Evolutionary conservation across 2,329 filamentous ascomycete species (phyloP).

Genomic region (Cordyceps cicadae): DNA sequence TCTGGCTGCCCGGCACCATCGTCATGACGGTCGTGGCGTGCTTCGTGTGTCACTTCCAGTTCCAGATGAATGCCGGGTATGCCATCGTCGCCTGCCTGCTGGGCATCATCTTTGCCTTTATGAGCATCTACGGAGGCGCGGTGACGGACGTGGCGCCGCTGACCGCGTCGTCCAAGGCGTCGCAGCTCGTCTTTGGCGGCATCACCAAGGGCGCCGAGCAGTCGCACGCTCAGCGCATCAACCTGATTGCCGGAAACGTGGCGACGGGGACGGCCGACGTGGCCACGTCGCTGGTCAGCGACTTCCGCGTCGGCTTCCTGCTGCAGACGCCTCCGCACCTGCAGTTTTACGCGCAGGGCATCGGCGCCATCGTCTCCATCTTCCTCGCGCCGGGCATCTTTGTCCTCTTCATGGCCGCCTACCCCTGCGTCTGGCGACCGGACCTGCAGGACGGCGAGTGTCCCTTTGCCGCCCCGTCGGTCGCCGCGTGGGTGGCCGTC

Average conservation of each 20-base stretch:
- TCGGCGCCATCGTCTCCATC: conserved; percentile 55
- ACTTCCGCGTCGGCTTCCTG: conserved; percentile 62
- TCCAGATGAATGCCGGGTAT: conserved; percentile 42
- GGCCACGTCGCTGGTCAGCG: conserved; percentile 45
- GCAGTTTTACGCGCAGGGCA: conserved; percentile 58
- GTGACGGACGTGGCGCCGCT: conserved; percentile 49
- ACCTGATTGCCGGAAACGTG: conserved; percentile 54
- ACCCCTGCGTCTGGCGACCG: conserved; percentile 55
- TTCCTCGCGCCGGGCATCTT: conserved; percentile 61
- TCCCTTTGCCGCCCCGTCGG: conserved; percentile 54
- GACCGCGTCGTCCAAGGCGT: conserved; percentile 54
- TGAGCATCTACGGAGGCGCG: conserved; percentile 33
- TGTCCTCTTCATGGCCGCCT: conserved; percentile 58
- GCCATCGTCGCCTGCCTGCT: conserved; percentile 42
- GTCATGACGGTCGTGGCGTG: conserved; percentile 44
- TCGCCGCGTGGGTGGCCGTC: conserved; percentile 58
- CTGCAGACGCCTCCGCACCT: conserved; percentile 55
- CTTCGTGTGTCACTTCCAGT: conserved; percentile 41
- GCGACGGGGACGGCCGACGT: conserved; percentile 49
- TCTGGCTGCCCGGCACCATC: conserved; percentile 40
- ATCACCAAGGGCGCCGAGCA: conserved; percentile 47
- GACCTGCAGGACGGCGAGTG: conserved; percentile 38
- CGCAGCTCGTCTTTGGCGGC: conserved; percentile 57
- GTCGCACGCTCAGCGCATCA: conserved; percentile 51
- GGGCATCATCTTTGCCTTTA: conserved; percentile 45